These are phyloP conservation scores for Nitzschia sp. DNA, from an alignment of 108 stramenopile species.

Conservation along the genomic window DNA sequence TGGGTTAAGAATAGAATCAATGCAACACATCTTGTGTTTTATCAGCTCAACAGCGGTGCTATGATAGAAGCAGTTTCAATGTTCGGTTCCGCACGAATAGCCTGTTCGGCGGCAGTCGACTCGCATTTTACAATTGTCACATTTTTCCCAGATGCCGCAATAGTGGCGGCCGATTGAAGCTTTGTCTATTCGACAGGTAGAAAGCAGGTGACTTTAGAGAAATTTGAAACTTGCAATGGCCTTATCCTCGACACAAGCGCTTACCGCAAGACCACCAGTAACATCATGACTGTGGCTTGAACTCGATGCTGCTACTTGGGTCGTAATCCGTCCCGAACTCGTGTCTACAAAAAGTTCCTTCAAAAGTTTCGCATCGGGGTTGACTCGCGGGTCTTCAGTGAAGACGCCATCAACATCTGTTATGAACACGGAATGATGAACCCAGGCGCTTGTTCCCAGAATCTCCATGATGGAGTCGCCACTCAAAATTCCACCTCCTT, in stretches of 20 bases:
- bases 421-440: conserved; percentile 53
- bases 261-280: conserved; percentile 72
- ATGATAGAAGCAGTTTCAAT: background rate
- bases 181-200: conserved; percentile 42
- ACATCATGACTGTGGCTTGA: conserved; percentile 82
- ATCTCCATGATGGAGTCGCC: conserved; percentile 69
- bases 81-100: background rate
- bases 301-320: conserved; percentile 50
- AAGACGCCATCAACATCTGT: conserved; percentile 84
- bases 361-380: conserved; percentile 54
- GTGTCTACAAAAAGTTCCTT: conserved; percentile 44
- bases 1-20: no score
- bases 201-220: background rate
- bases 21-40: no score
- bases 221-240: background rate
- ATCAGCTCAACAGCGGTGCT: background rate
- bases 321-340: conserved; percentile 24
- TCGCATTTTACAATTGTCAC: conserved; percentile 62
- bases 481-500: conserved; percentile 62
- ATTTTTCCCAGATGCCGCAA: conserved; percentile 50
- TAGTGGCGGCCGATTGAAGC: conserved; percentile 51
- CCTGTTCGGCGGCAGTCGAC: conserved; percentile 42
- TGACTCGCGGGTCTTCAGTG: conserved; percentile 54
- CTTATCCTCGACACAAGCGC: background rate
- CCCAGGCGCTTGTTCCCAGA: conserved; percentile 36